These are phyloP conservation scores for Myxozyma udenii DNA, from an alignment of 805 yeast genomes.

Conservation along the genomic window DNA sequence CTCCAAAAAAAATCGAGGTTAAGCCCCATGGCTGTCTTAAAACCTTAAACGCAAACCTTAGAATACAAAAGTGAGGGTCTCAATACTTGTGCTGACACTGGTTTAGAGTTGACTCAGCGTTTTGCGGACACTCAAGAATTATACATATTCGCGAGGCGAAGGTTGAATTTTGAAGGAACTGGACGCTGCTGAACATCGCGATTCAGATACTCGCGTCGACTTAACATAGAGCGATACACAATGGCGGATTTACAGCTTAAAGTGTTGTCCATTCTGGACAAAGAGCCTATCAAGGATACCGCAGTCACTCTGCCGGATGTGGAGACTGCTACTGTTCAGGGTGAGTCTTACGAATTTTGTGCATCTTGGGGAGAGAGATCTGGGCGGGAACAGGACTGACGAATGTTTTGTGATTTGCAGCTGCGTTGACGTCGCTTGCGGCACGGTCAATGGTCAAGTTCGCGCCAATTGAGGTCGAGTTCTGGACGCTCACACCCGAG, in stretches of 20 bases:
- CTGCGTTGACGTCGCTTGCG: conserved; percentile 82
- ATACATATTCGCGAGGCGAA: no score
- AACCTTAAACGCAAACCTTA: no score
- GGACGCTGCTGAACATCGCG: no score
- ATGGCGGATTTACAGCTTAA: conserved; percentile 31
- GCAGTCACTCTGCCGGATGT: conserved; percentile 61
- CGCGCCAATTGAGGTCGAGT: conserved; percentile 68
- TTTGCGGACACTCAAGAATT: no score
- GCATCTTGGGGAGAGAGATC: neutral
- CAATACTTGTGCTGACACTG: no score
- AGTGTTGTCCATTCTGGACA: conserved; percentile 63
- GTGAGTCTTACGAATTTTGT: conserved; percentile 16
- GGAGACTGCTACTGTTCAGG: conserved; percentile 62
- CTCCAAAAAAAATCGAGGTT: no score
- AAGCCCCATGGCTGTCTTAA: no score
- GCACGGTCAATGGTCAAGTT: conserved; percentile 79
- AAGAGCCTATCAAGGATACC: conserved; percentile 68
- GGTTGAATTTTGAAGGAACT: no score
- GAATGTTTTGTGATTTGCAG: conserved; percentile 27
- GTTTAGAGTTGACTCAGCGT: no score
- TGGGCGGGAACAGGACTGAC: neutral
- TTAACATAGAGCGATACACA: neutral
- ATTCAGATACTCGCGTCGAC: no score
- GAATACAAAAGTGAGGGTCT: no score
- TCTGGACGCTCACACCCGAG: conserved; percentile 73